Conservation (phyloP, 1,284 basidiomycete species). For the Ceraceosorus guamensis region DNA sequence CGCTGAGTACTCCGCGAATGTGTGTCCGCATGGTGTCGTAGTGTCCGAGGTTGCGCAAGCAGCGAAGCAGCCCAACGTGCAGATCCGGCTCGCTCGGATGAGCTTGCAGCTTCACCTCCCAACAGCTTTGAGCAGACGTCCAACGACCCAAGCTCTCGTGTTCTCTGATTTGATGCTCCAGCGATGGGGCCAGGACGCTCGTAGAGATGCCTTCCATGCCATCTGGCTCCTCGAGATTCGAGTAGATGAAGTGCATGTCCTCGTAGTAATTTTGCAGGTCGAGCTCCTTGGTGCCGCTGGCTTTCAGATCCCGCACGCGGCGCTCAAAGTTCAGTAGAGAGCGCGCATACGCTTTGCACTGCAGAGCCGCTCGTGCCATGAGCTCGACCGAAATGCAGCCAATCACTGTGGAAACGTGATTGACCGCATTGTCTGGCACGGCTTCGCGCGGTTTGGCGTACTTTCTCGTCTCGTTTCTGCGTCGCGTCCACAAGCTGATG, state of each 20-base stretch:
- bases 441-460: neutral
- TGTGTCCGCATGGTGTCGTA: constrained; percentile 96
- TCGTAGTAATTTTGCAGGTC: constrained; percentile 69
- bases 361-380: constrained; percentile 85
- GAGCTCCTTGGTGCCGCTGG: constrained; percentile 23
- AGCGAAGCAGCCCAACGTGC: constrained; percentile 83
- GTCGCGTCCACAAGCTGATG: constrained; percentile 76
- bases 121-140: constrained; percentile 98
- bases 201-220: constrained; percentile 98
- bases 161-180: constrained; percentile 95
- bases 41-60: constrained; percentile 88
- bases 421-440: constrained; percentile 23
- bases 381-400: constrained; percentile 77
- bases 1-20: constrained; percentile 77
- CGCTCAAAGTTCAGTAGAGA: constrained; percentile 92
- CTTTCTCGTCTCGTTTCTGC: constrained; percentile 42
- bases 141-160: constrained; percentile 95
- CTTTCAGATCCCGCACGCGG: constrained; percentile 39
- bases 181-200: constrained; percentile 74
- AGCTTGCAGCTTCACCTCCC: constrained; percentile 93
- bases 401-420: constrained; percentile 66
- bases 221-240: constrained; percentile 92
- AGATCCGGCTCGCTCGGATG: constrained; percentile 79
- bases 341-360: constrained; percentile 88
- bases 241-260: constrained; percentile 88